phyloP scores from a whole-genome alignment of 352 stramenopile species.

The Aphanomyces cochlioides region DNA sequence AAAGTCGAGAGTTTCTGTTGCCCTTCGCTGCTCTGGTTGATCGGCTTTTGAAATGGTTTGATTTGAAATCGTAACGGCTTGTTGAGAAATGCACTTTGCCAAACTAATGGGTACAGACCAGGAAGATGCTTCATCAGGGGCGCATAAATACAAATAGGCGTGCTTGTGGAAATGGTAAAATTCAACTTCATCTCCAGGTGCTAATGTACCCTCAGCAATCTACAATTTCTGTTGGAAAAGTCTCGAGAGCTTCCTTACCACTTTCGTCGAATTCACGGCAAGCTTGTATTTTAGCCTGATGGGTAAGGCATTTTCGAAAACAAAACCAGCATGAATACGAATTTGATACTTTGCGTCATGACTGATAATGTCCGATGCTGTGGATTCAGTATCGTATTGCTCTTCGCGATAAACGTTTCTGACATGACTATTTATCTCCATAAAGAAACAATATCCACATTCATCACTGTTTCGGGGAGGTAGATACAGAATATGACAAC shows the following conservation, averaged over 20 bases:
- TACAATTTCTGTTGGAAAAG: background rate
- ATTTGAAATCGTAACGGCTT: slow-evolving; percentile 51
- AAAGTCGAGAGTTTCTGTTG: slow-evolving; percentile 30
- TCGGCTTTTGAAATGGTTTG: slow-evolving; percentile 28
- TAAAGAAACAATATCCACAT: slow-evolving; percentile 76
- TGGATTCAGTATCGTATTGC: slow-evolving; percentile 45
- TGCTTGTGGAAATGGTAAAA: slow-evolving; percentile 81
- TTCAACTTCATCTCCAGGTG: slow-evolving; percentile 76
- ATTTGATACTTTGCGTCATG: slow-evolving; percentile 86
- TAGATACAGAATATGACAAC: slow-evolving; percentile 23
- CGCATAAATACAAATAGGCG: slow-evolving; percentile 58
- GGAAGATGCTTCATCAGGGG: slow-evolving; percentile 84
- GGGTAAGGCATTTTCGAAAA: slow-evolving; percentile 85
- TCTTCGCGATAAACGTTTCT: slow-evolving; percentile 87
- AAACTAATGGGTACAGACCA: slow-evolving; percentile 69
- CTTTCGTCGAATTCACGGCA: background rate
- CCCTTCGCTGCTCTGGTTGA: slow-evolving; percentile 17
- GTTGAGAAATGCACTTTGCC: slow-evolving; percentile 76
- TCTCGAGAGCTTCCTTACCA: background rate
- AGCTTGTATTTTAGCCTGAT: slow-evolving; percentile 84
- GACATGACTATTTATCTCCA: slow-evolving; percentile 76
- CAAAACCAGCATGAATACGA: slow-evolving; percentile 70
- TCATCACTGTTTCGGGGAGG: slow-evolving; percentile 8
- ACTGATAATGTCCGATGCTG: slow-evolving; percentile 23
- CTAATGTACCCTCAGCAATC: slow-evolving; percentile 49